Conservation (phyloP, 768 basidiomycete genomes). For the Boletus bicolor region DNA sequence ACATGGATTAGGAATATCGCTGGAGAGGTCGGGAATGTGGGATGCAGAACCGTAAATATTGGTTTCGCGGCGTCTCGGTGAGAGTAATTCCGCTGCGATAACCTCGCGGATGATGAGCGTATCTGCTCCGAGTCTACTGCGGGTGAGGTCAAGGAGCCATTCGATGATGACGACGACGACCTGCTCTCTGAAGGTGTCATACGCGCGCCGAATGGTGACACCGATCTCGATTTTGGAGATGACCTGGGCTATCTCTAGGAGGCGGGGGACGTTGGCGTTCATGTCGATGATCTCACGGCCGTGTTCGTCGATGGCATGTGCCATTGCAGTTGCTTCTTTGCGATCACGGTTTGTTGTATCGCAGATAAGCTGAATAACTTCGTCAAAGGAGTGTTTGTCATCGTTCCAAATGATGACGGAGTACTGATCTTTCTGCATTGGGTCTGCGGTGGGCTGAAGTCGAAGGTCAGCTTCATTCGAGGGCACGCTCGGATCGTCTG, state of each 20-base stretch:
- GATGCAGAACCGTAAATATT: slow-evolving; percentile 40
- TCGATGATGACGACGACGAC: slow-evolving; percentile 80
- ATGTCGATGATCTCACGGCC: slow-evolving; percentile 86
- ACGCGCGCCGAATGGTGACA: slow-evolving; percentile 82
- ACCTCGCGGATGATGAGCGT: slow-evolving; percentile 67
- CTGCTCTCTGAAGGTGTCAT: slow-evolving; percentile 88
- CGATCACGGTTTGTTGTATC: slow-evolving; percentile 49
- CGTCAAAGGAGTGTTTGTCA: slow-evolving; percentile 92
- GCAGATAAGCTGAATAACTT: slow-evolving; percentile 72
- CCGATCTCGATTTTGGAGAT: slow-evolving; percentile 88
- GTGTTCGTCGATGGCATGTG: slow-evolving; percentile 65
- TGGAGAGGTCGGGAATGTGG: slow-evolving; percentile 36
- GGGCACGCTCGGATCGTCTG: slow-evolving; percentile 72
- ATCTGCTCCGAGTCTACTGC: slow-evolving; percentile 66
- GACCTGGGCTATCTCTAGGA: slow-evolving; percentile 76
- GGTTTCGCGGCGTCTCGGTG: slow-evolving; percentile 53
- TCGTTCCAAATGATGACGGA: slow-evolving; percentile 93
- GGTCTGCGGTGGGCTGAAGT: slow-evolving; percentile 71
- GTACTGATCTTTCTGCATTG: slow-evolving; percentile 75
- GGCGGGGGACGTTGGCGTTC: slow-evolving; percentile 45
- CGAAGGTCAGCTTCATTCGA: slow-evolving; percentile 65
- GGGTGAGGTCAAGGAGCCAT: slow-evolving; percentile 80
- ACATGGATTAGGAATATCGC: slow-evolving; percentile 47
- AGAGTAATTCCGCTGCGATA: slow-evolving; percentile 66
- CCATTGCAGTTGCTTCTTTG: slow-evolving; percentile 56